phyloP scores from a whole-genome alignment of 1,139 yeast species.

The Chernovozyma aurita region DNA sequence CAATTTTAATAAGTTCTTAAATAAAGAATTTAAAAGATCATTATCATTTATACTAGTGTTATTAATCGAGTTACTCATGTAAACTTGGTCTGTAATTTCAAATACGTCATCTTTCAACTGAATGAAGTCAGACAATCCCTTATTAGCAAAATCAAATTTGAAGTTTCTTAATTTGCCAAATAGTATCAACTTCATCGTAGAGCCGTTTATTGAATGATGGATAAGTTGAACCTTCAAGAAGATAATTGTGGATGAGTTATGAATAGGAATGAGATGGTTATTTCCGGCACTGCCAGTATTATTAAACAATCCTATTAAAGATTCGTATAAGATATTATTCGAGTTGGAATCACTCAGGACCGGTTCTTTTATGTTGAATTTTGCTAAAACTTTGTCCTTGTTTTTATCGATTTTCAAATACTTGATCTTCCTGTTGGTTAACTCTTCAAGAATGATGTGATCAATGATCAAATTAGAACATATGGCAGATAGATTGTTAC shows the following conservation, averaged over 20 bases:
- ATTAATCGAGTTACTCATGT: slow-evolving; percentile 21
- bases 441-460: slow-evolving; percentile 61
- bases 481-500: slow-evolving; percentile 44
- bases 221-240: slow-evolving; percentile 28
- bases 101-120: slow-evolving; percentile 15
- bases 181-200: slow-evolving; percentile 24
- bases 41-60: slow-evolving; percentile 9
- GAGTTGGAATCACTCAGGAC: slow-evolving; percentile 3
- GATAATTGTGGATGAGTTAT: slow-evolving; percentile 33
- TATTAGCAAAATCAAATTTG: slow-evolving; percentile 4
- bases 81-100: slow-evolving; percentile 24
- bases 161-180: slow-evolving; percentile 31
- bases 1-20: slow-evolving; percentile 29
- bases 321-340: slow-evolving; percentile 19
- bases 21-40: slow-evolving; percentile 20
- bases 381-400: slow-evolving; percentile 5
- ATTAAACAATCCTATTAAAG: slow-evolving; percentile 31
- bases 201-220: slow-evolving; percentile 15
- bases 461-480: slow-evolving; percentile 60
- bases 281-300: slow-evolving; percentile 13
- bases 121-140: not conserved
- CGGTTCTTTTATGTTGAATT: slow-evolving; percentile 1
- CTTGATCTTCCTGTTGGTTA: slow-evolving; percentile 37
- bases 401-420: slow-evolving; percentile 24
- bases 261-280: slow-evolving; percentile 25